Percentiles rank a stretch among this genome's conserved stretches.
phyloP scores from a whole-genome alignment of 495 filamentous ascomycete species.

The Clavariopsis aquatica region DNA sequence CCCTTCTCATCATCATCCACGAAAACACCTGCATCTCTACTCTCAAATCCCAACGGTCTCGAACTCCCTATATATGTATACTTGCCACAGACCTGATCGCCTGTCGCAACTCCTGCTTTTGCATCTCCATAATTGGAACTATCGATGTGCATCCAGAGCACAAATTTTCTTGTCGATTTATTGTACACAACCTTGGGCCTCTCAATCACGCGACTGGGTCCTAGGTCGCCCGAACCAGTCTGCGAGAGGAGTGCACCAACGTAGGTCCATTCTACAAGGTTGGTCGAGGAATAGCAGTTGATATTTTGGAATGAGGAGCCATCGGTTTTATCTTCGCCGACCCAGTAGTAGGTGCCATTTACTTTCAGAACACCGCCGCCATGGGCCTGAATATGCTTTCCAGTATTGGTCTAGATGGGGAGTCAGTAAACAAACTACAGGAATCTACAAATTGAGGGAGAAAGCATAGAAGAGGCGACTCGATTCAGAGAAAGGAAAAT shows the following conservation, averaged over 20 bases:
- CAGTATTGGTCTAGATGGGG: conserved; percentile 39
- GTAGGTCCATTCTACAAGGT: conserved; percentile 65
- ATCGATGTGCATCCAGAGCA: conserved; percentile 69
- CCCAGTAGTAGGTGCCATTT: conserved; percentile 52
- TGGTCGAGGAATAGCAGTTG: conserved; percentile 58
- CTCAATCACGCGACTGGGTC: conserved; percentile 63
- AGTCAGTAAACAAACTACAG: neutral
- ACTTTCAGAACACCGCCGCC: conserved; percentile 56
- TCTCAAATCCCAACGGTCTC: conserved; percentile 56
- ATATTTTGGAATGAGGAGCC: conserved; percentile 62
- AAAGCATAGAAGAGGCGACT: neutral
- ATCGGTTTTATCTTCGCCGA: conserved; percentile 66
- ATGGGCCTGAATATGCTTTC: conserved; percentile 63
- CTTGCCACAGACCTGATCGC: conserved; percentile 58
- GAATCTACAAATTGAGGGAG: neutral
- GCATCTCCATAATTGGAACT: conserved; percentile 62
- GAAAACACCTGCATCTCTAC: conserved; percentile 64
- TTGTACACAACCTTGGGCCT: conserved; percentile 67
- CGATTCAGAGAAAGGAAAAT: neutral
- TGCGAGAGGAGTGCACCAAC: conserved; percentile 57
- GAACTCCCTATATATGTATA: conserved; percentile 52
- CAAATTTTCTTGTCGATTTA: conserved; percentile 54
- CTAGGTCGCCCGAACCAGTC: conserved; percentile 57
- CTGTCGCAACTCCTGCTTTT: conserved; percentile 63
- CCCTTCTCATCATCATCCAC: conserved; percentile 61